Evolutionary conservation across 1,139 yeast genomes (phyloP).

Genomic region (Pichiaceae sp.): DNA sequence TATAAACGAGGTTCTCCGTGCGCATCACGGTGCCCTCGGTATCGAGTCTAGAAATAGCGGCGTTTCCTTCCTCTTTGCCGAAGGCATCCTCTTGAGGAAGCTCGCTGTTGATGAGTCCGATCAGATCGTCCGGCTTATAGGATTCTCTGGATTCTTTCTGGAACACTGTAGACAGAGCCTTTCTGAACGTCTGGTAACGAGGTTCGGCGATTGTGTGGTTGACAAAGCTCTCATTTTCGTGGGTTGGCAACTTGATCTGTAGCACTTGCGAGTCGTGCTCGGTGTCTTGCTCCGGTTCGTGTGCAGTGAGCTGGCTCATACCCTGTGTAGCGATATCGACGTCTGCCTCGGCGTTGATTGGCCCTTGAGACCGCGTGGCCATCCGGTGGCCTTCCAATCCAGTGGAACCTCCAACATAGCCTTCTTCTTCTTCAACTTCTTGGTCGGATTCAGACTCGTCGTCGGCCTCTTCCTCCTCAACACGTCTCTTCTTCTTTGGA

Average conservation of each 20-base stretch:
- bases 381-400: neutral
- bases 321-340: slow-evolving; percentile 4
- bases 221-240: slow-evolving; percentile 11
- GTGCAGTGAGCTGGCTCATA: neutral
- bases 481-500: slow-evolving; percentile 23
- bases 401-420: neutral
- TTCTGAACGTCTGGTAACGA: slow-evolving; percentile 22
- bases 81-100: slow-evolving; percentile 58
- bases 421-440: slow-evolving; percentile 3
- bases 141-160: slow-evolving; percentile 11
- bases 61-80: slow-evolving; percentile 39
- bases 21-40: slow-evolving; percentile 51
- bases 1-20: slow-evolving; percentile 57
- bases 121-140: slow-evolving; percentile 14
- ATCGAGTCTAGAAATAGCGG: slow-evolving; percentile 46
- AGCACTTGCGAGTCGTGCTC: slow-evolving; percentile 1
- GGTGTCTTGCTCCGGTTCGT: slow-evolving; percentile 1
- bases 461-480: slow-evolving; percentile 13
- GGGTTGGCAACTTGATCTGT: slow-evolving; percentile 4
- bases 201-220: slow-evolving; percentile 20
- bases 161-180: slow-evolving; percentile 19
- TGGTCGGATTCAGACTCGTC: slow-evolving; percentile 19
- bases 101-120: slow-evolving; percentile 22
- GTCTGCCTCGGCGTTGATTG: slow-evolving; percentile 7
- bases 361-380: slow-evolving; percentile 1